Percentiles rank a stretch among this genome's conserved stretches.
Evolutionary conservation across 352 stramenopile species (phyloP).

Genomic region (Saprolegnia parasitica): DNA sequence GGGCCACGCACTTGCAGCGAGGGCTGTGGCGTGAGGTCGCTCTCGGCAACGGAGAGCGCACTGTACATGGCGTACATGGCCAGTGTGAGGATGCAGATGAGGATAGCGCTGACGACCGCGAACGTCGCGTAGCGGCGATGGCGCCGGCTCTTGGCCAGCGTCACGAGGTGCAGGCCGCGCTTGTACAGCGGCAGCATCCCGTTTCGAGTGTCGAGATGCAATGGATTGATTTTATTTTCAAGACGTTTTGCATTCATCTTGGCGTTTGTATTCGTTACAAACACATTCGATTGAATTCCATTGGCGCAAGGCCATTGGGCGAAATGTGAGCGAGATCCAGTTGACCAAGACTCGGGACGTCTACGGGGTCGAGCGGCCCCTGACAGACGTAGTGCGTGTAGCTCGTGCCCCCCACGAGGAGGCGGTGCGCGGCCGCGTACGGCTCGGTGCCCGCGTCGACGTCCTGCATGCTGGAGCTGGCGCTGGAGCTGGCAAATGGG

Average conservation of each 20-base stretch:
- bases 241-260: background rate
- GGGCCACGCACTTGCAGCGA: background rate
- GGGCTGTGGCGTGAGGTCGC: background rate
- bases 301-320: background rate
- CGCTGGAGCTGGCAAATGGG: no score
- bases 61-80: conserved; percentile 24
- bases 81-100: conserved; percentile 24
- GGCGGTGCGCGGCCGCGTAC: no score
- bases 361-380: no score
- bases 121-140: conserved; percentile 6
- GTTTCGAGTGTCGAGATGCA: background rate
- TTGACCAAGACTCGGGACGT: background rate
- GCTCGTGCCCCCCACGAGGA: no score
- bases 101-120: conserved; percentile 10
- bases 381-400: no score
- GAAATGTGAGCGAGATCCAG: background rate
- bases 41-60: background rate
- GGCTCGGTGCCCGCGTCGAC: no score
- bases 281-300: background rate
- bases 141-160: conserved; percentile 14
- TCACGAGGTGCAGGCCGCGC: conserved; percentile 22
- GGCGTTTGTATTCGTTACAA: background rate
- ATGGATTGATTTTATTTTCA: background rate
- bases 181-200: conserved; percentile 28
- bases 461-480: no score